phyloP scores from a whole-genome alignment of 1,284 basidiomycete species.

The Leccinum olivaceoglutinosum region DNA sequence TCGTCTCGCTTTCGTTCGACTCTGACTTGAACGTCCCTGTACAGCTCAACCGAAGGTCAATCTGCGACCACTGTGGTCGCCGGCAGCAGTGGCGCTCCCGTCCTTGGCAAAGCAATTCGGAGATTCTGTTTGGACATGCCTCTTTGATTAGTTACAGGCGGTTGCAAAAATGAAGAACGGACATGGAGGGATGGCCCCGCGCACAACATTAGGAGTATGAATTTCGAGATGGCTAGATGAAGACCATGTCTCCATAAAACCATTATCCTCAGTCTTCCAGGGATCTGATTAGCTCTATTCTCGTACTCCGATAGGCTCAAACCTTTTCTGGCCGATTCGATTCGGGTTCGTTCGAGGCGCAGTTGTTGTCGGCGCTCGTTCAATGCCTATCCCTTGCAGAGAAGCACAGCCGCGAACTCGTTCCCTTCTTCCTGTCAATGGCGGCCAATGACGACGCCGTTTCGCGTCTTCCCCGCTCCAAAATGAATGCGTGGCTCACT shows the following conservation, averaged over 20 bases:
- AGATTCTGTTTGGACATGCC: conserved; percentile 65
- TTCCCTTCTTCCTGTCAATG: conserved; percentile 71
- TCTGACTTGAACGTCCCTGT: not conserved
- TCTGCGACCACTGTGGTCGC: conserved; percentile 82
- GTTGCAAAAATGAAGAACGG: conserved; percentile 34
- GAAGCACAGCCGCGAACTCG: conserved; percentile 77
- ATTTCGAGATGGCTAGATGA: conserved; percentile 42
- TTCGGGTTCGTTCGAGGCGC: conserved; percentile 68
- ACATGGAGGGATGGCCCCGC: conserved; percentile 72
- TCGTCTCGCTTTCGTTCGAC: not conserved
- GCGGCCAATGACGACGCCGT: conserved; percentile 33
- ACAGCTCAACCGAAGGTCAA: conserved; percentile 90
- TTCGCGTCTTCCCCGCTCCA: conserved; percentile 45
- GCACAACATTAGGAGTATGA: conserved; percentile 48
- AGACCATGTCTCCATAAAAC: conserved; percentile 17
- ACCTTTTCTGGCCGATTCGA: conserved; percentile 67
- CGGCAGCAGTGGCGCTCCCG: conserved; percentile 69
- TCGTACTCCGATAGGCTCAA: conserved; percentile 43
- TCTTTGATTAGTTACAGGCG: conserved; percentile 59
- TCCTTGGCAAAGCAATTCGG: conserved; percentile 55
- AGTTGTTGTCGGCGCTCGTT: conserved; percentile 68
- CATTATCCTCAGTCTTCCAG: conserved; percentile 23
- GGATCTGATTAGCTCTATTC: not conserved
- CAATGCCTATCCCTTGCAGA: conserved; percentile 70
- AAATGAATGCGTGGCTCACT: conserved; percentile 73